phyloP scores from a whole-genome alignment of 2,329 filamentous ascomycete genomes.

The Ophiostoma himal-ulmi region DNA sequence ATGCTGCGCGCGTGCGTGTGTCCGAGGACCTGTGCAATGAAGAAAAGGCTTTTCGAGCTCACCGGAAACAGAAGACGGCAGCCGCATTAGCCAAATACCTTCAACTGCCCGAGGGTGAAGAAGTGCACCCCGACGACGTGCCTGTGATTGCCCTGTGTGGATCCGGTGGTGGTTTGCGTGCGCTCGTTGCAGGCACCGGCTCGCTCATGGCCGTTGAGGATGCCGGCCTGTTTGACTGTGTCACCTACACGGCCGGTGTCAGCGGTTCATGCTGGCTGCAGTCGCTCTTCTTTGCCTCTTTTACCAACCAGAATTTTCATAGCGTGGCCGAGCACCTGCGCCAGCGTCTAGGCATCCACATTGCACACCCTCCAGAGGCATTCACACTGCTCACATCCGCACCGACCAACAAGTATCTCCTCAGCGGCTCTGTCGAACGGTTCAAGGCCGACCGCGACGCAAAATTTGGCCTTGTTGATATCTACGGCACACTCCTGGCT shows the following conservation, averaged over 20 bases:
- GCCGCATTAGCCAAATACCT: slow-evolving; percentile 78
- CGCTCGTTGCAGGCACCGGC: slow-evolving; percentile 82
- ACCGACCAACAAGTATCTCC: slow-evolving; percentile 86
- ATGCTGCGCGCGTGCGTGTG: slow-evolving; percentile 74
- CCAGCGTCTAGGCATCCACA: slow-evolving; percentile 75
- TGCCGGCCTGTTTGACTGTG: slow-evolving; percentile 85
- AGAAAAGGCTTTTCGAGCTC: slow-evolving; percentile 67
- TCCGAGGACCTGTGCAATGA: slow-evolving; percentile 73
- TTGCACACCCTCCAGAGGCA: slow-evolving; percentile 84
- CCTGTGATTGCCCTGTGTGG: slow-evolving; percentile 91
- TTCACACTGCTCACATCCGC: slow-evolving; percentile 76
- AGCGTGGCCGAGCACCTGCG: slow-evolving; percentile 80
- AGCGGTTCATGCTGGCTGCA: slow-evolving; percentile 97
- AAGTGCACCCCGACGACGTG: slow-evolving; percentile 90
- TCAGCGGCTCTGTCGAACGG: slow-evolving; percentile 87
- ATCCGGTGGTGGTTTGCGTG: slow-evolving; percentile 84
- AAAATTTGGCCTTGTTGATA: slow-evolving; percentile 83
- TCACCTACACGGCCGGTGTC: slow-evolving; percentile 91
- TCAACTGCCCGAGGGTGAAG: slow-evolving; percentile 59
- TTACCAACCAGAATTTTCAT: slow-evolving; percentile 61
- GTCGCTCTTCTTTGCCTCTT: slow-evolving; percentile 74
- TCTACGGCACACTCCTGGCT: slow-evolving; percentile 82
- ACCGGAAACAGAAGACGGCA: slow-evolving; percentile 61
- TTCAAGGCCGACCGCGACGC: slow-evolving; percentile 74
- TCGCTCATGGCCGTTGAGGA: slow-evolving; percentile 80